Base-by-base conservation (phyloP, 2,329 filamentous ascomycete species). In the Ceratocystis colombiana region DNA sequence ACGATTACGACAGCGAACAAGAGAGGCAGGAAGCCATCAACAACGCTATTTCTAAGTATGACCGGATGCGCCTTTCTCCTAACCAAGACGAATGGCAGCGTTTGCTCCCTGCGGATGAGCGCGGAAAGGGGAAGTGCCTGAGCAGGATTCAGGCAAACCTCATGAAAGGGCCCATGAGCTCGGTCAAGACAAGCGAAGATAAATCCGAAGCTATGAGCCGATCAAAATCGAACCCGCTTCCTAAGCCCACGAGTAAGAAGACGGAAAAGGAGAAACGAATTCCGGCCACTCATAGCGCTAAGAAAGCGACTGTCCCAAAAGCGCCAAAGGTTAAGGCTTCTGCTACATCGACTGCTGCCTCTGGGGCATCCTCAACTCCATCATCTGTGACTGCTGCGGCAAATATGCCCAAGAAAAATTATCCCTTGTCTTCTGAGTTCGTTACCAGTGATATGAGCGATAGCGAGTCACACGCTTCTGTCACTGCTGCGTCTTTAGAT, bases 101-200 rank as follows among this genome's bases (percentile, higher is more conserved):
- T 69, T 75, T 87, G n/a, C 75, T 86, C 10, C 79, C 81, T 4
- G 78, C 77, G 69, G 77, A 81, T 61, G 83, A 87, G 66, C 78
- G 84, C 63, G 82, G 82, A 64, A 76, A 76, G 68, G 84, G 84
- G 64, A 85, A 81, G 63, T 81, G 80, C 63, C 74, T 87, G 44
- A 87, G 84, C 74, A 84, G 81, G 70, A 74, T 87, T 7, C 84
- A 87, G 70, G 81, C 79, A 10, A 79, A 79, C 8, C 77, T 87
- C 57, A 83, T 81, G 62, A 82, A 80, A 71, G 79, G 79, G 1
- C 76, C 78, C 46, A 71, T 70, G 53, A 75, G 73, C 33, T 74
- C 73, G 63, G 68, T 72, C 46, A 73, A 70, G 68, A 68, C 74
- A 72, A 12, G 79, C 82, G 69, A 73, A 72, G 46, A 62, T 7